These are phyloP conservation scores for Adansonia rubrostipa DNA, from an alignment of 441 rosid species.

Conservation along the genomic window DNA sequence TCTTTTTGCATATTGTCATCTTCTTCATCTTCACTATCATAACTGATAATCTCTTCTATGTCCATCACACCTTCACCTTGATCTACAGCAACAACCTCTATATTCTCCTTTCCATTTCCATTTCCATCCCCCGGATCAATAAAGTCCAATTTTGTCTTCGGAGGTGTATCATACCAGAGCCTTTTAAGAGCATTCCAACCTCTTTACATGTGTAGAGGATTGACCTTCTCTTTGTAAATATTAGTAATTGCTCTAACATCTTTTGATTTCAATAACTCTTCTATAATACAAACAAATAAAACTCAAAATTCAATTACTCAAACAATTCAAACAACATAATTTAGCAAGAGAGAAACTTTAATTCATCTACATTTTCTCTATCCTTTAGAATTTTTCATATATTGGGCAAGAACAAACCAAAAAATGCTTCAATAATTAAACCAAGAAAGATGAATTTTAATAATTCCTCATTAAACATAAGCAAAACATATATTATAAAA, in stretches of 20 bases:
- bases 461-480: background rate
- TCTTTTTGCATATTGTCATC: conserved; percentile 64
- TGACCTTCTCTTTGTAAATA: conserved; percentile 90
- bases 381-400: background rate
- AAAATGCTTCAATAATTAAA: background rate
- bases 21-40: conserved; percentile 82
- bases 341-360: background rate
- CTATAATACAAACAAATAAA: conserved; percentile 33
- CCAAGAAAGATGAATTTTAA: background rate
- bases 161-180: conserved; percentile 87
- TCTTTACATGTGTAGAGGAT: conserved; percentile 98
- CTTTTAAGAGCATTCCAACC: conserved; percentile 91
- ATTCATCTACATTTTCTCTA: background rate
- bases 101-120: conserved; percentile 51
- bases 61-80: conserved; percentile 99
- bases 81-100: conserved; percentile 72
- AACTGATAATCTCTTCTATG: conserved; percentile 78
- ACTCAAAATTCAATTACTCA: conserved; percentile 12
- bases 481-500: no score
- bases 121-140: conserved; percentile 67
- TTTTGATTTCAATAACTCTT: conserved; percentile 37
- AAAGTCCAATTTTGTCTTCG: conserved; percentile 73
- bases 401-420: background rate
- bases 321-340: background rate
- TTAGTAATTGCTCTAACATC: conserved; percentile 93